Base-by-base conservation (phyloP, 495 filamentous ascomycete genomes). In the Aspergillus affinis region DNA sequence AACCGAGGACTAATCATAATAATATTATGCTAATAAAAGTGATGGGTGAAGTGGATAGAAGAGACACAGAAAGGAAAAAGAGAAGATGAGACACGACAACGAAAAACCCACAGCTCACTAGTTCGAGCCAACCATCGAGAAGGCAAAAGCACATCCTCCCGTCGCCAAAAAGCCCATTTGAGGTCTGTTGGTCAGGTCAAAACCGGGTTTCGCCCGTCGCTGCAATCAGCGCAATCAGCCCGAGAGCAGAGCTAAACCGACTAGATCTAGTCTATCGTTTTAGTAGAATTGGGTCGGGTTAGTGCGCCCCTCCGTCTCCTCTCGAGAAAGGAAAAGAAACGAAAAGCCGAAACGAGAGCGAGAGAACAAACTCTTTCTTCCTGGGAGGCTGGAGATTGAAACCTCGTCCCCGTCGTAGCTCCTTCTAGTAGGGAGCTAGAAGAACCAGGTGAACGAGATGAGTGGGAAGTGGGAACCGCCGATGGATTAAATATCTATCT, bases 391-490 rank as follows among this genome's bases (percentile, higher is more conserved):
- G 10, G 12, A 41, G 12, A 2, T 15, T 41, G 36, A 41, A 41
- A 49, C 48, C 8, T 15, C 19, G 48, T 49, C 48, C 23, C 23
- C 19, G 48, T 20, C 48, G 17, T 52, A 58, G 36, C 61, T 52
- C 32, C 46, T 63, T 63, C 30, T 27, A 51, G 57, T 59, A 59
- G 52, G 46, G 12, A 53, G 54, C 61, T 59, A 63, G 61, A 63
- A 63, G 29, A 52, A 46, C 23, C 53, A 30, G 17, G n/a, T 32
- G n/a, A 30, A 32, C 17, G 18, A 26, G 15, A n/a, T 10, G 41
- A 36, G 29, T 9, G 29, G 6, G 26, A 55, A 47, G 23, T n/a
- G 44, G 44, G n/a, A 55, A 55, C 23, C 44, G 10, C 12, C 29
- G n/a, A 41, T 30, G 27, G 20, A 47, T 18, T 20, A 3, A 52